Evolutionary conservation across 1,284 basidiomycete genomes (phyloP).

Genomic region (Ustilago crameri): DNA sequence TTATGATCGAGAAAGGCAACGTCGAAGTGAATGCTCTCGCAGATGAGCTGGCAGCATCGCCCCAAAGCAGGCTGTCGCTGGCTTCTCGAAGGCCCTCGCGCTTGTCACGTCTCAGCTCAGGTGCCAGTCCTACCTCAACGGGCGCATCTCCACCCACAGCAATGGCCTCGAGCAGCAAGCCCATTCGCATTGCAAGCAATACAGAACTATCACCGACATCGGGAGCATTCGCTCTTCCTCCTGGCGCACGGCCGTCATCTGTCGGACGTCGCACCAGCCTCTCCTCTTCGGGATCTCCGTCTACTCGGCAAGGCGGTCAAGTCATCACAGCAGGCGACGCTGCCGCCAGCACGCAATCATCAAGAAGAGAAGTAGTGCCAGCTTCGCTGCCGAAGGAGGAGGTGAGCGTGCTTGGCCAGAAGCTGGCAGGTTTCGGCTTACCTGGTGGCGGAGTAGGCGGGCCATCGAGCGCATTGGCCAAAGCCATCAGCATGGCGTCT

Average conservation of each 20-base stretch:
- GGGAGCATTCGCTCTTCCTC: conserved; percentile 56
- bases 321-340: conserved; percentile 39
- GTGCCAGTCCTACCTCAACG: conserved; percentile 10
- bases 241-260: conserved; percentile 47
- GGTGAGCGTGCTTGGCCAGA: conserved; percentile 44
- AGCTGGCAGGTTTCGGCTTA: conserved; percentile 29
- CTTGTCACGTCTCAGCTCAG: conserved; percentile 44
- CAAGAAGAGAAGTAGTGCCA: conserved; percentile 21
- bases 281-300: conserved; percentile 46
- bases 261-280: conserved; percentile 47
- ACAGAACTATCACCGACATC: conserved; percentile 13
- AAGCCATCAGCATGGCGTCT: conserved; percentile 87
- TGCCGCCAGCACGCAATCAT: conserved; percentile 21
- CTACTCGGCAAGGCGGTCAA: conserved; percentile 36
- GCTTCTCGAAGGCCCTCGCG: conserved; percentile 48
- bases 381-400: conserved; percentile 28
- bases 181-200: conserved; percentile 26
- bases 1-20: conserved; percentile 73
- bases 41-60: conserved; percentile 68
- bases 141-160: conserved; percentile 27
- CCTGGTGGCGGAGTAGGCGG: conserved; percentile 15
- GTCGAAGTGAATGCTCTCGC: conserved; percentile 74
- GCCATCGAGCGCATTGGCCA: conserved; percentile 71
- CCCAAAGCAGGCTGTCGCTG: conserved; percentile 27
- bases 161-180: conserved; percentile 13